Percentiles rank a stretch among this genome's conserved stretches.
These are phyloP conservation scores for Gastrodia elata DNA, from an alignment of 106 monocot genomes.

Conservation along the genomic window DNA sequence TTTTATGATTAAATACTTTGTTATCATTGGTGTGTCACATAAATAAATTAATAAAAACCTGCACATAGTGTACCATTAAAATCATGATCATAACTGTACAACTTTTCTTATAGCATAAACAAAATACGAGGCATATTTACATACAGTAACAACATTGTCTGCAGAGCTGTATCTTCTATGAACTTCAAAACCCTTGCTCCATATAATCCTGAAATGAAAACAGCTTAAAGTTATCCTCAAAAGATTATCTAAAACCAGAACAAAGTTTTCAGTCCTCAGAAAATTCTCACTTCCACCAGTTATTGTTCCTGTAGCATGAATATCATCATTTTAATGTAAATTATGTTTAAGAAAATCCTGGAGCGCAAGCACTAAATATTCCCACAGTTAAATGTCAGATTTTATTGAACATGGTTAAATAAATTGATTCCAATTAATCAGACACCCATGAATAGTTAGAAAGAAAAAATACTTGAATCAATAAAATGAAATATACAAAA, in stretches of 20 bases:
- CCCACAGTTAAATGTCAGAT: background rate
- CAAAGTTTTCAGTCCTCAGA: background rate
- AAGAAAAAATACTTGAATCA: background rate
- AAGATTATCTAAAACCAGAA: background rate
- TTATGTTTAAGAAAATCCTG: background rate
- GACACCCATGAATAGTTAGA: background rate
- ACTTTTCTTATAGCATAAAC: background rate
- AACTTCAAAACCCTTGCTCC: constrained; percentile 71
- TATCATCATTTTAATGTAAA: background rate
- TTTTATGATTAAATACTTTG: background rate
- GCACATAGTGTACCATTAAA: background rate
- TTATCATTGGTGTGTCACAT: background rate
- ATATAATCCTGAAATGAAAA: constrained; percentile 51
- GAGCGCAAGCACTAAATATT: background rate
- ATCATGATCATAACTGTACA: background rate
- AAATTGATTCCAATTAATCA: background rate
- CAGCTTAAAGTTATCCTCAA: background rate
- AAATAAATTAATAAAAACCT: background rate
- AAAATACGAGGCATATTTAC: background rate
- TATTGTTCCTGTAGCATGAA: background rate
- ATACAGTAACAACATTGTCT: constrained; percentile 67
- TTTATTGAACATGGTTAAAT: background rate
- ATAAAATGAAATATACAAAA: background rate
- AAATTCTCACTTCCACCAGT: background rate
- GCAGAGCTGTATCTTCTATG: constrained; percentile 66